Evolutionary conservation across 495 filamentous ascomycete species (phyloP).

Genomic region (Penicillium cataractarum): DNA sequence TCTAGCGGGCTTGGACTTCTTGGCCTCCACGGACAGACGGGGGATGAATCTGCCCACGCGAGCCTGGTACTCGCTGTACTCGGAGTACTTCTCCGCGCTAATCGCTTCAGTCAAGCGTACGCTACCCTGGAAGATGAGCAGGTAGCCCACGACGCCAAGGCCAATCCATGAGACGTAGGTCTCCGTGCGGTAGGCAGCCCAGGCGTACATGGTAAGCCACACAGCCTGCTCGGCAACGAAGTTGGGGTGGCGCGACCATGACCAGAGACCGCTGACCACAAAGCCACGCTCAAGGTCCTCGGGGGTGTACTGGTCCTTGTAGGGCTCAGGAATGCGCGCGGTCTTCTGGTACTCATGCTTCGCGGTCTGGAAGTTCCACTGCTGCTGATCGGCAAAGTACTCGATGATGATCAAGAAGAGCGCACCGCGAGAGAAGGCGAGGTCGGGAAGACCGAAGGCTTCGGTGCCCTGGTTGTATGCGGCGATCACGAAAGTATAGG

Average conservation of each 20-base stretch:
- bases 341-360: conserved; percentile 74
- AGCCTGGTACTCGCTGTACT: conserved; percentile 84
- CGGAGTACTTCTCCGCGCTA: conserved; percentile 78
- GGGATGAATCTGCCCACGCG: conserved; percentile 84
- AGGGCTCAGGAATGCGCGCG: conserved; percentile 63
- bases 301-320: conserved; percentile 51
- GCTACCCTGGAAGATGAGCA: conserved; percentile 85
- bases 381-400: conserved; percentile 86
- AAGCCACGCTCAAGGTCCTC: conserved; percentile 93
- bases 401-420: conserved; percentile 75
- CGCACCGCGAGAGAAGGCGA: conserved; percentile 66
- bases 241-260: conserved; percentile 87
- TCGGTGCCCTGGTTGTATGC: conserved; percentile 45
- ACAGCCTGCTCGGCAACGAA: conserved; percentile 91
- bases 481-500: conserved; percentile 74
- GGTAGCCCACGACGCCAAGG: conserved; percentile 67
- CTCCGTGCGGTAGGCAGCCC: conserved; percentile 75
- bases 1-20: conserved; percentile 31
- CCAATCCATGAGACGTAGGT: conserved; percentile 77
- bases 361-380: conserved; percentile 88
- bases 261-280: conserved; percentile 82
- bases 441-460: conserved; percentile 60
- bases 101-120: conserved; percentile 86
- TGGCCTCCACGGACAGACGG: conserved; percentile 51
- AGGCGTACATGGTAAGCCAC: conserved; percentile 86